Base-by-base conservation (phyloP, 1,139 yeast species). In the Suhomyces terraborum region DNA sequence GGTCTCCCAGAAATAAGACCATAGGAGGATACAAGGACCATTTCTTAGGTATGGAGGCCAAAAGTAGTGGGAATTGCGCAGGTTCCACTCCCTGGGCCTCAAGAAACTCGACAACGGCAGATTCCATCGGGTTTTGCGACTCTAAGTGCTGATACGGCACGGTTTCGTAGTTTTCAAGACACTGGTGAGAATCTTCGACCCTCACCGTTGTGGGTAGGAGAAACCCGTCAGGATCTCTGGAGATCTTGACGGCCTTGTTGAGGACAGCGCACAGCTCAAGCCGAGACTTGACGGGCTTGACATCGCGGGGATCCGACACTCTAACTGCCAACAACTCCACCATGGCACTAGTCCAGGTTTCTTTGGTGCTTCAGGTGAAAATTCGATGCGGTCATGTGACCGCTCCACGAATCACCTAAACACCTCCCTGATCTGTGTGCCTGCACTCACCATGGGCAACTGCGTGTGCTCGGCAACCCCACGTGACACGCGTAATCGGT, bases 11-110 rank as follows among this genome's bases (percentile, higher is more conserved):
- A 41, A 87, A 72, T 14, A 87, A 64, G 1, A 85, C 61, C 73
- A 87, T 59, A 0, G 95, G 93, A 1, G 82, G 80, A 53, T 87
- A 87, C 0, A 84, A 51, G 0, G 83, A 69, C 75, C 80, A 84
- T 52, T 77, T 74, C 40, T 65, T 68, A 2, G 86, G 86, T 13
- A 75, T 30, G 8, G 14, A 5, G 2, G 13, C 23, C 18, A 38
- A 4, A 4, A 37, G 13, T 12, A 3, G 9, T 13, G 16, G 23
- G 4, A 32, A 12, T 24, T 13, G 8, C 3, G 16, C 21, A 3
- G 8, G 18, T 4, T 19, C 4, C 8, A 24, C 19, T 6, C 18
- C 21, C 6, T 17, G 20, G 14, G 10, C 6, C 10, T 6, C 13
- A 8, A 39, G 28, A n/a, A 28, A 34, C 22, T 8, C 12, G 13